phyloP scores from a whole-genome alignment of 2,329 filamentous ascomycete genomes.

The Alternaria burnsii region DNA sequence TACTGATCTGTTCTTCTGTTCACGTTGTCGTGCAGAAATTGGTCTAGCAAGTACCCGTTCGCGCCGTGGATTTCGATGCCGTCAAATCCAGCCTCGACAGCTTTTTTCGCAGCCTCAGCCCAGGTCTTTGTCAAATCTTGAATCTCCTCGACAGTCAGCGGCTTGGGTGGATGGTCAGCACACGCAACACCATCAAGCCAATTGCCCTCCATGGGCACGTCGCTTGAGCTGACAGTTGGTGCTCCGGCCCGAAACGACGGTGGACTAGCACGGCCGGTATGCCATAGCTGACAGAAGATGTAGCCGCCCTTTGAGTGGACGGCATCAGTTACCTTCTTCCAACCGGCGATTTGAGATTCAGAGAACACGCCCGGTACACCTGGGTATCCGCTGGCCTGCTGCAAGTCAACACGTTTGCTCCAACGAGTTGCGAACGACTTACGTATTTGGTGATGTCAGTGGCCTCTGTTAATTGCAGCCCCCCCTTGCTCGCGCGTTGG shows the following conservation, averaged over 20 bases:
- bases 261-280: constrained; percentile 57
- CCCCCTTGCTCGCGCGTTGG: constrained; percentile 64
- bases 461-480: constrained; percentile 67
- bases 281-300: constrained; percentile 58
- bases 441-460: constrained; percentile 53
- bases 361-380: constrained; percentile 45
- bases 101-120: constrained; percentile 51
- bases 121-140: constrained; percentile 50
- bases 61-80: constrained; percentile 54
- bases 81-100: constrained; percentile 47
- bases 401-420: constrained; percentile 26
- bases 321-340: constrained; percentile 61
- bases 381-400: constrained; percentile 51
- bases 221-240: constrained; percentile 50
- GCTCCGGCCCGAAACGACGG: constrained; percentile 51
- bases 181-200: constrained; percentile 51
- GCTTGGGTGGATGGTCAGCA: constrained; percentile 46
- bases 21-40: constrained; percentile 60
- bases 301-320: constrained; percentile 61
- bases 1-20: constrained; percentile 62
- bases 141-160: constrained; percentile 53
- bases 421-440: constrained; percentile 2
- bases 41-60: constrained; percentile 60
- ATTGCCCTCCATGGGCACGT: constrained; percentile 52
- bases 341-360: constrained; percentile 57